Percentiles rank a stretch among this genome's conserved stretches.
Evolutionary conservation across 192 early-diverging fungal genomes (phyloP).

Genomic region (Entophlyctis helioformis): DNA sequence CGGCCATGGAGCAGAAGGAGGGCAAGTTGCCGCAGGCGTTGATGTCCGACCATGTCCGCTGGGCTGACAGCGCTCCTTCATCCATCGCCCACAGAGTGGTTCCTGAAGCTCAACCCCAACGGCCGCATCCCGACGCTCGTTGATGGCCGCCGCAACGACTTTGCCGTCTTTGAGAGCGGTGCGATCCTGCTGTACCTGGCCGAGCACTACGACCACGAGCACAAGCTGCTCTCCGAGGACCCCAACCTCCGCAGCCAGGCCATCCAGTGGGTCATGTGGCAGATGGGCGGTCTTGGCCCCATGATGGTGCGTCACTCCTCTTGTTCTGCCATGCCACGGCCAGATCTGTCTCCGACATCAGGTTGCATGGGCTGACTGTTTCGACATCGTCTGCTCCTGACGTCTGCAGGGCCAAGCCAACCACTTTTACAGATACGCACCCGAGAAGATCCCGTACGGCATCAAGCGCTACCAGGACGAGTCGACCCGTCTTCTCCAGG

Average conservation of each 20-base stretch:
- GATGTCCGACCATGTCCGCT: not conserved
- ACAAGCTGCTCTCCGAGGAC: slow-evolving; percentile 28
- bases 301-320: not conserved
- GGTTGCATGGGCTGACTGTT: too few relatives aligned
- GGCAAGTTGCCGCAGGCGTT: not conserved
- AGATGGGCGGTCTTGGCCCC: slow-evolving; percentile 14
- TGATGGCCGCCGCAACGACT: slow-evolving; percentile 32
- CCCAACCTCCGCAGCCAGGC: slow-evolving; percentile 22
- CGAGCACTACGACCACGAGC: slow-evolving; percentile 34
- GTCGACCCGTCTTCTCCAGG: slow-evolving; percentile 14
- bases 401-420: slow-evolving; percentile 38
- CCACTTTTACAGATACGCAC: slow-evolving; percentile 26
- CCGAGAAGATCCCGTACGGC: slow-evolving; percentile 28
- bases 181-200: slow-evolving; percentile 48
- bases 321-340: not conserved
- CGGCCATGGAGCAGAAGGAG: slow-evolving; percentile 29
- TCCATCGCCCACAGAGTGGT: slow-evolving; percentile 16
- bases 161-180: slow-evolving; percentile 41
- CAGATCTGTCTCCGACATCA: too few relatives aligned
- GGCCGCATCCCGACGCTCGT: slow-evolving; percentile 36
- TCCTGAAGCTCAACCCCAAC: slow-evolving; percentile 44
- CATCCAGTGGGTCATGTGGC: slow-evolving; percentile 47
- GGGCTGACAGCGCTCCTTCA: not conserved
- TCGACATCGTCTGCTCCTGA: too few relatives aligned
- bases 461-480: slow-evolving; percentile 29